phyloP scores from a whole-genome alignment of 495 filamentous ascomycete genomes.

The Talaromyces liani region DNA sequence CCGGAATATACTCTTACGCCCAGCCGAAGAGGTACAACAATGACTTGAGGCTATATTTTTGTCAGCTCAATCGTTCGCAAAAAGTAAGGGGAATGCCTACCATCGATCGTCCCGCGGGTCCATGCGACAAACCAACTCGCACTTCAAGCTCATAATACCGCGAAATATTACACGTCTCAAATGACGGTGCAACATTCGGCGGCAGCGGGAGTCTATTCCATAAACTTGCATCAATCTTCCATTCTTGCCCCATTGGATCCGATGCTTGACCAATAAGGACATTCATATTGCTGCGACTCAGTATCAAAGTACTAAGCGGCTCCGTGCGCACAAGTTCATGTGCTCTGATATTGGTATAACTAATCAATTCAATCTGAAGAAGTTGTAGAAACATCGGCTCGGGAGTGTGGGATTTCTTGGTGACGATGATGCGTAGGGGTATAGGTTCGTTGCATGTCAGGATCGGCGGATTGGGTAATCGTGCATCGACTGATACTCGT shows the following conservation, averaged over 20 bases:
- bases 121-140: conserved; percentile 63
- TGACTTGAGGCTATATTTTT: conserved; percentile 51
- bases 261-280: conserved; percentile 50
- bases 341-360: conserved; percentile 69
- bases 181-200: conserved; percentile 76
- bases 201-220: conserved; percentile 69
- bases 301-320: conserved; percentile 57
- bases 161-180: conserved; percentile 81
- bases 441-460: conserved; percentile 81
- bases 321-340: conserved; percentile 63
- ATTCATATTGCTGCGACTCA: conserved; percentile 59
- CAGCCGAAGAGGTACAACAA: conserved; percentile 69
- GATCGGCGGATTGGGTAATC: conserved; percentile 82
- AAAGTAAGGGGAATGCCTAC: conserved; percentile 28
- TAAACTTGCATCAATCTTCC: conserved; percentile 53
- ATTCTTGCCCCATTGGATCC: conserved; percentile 57
- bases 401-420: conserved; percentile 57
- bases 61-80: conserved; percentile 10
- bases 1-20: conserved; percentile 82
- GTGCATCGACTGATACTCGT: conserved; percentile 61
- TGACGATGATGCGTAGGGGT: conserved; percentile 70
- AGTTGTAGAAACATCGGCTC: conserved; percentile 66
- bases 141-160: conserved; percentile 79
- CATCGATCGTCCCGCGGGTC: conserved; percentile 39
- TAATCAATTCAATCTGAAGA: conserved; percentile 72